Percentiles rank a stretch among this genome's conserved stretches.
These are phyloP conservation scores for Phytophthora hibernalis DNA, from an alignment of 352 stramenopile genomes.

Conservation along the genomic window DNA sequence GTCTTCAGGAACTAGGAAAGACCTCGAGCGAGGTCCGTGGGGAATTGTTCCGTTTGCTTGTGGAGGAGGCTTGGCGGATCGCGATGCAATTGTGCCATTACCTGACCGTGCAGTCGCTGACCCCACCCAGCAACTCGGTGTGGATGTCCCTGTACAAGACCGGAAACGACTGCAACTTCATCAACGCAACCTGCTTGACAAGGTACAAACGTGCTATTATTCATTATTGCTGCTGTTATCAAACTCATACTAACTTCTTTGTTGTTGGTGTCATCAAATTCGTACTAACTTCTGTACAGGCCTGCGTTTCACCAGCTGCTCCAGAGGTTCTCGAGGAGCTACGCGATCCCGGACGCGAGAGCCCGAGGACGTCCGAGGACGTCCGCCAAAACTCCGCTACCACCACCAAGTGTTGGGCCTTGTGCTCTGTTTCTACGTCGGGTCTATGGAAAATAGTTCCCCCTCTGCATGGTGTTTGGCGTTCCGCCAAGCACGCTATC, in stretches of 20 bases:
- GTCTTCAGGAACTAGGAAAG: too few species aligned
- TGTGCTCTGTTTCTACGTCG: conserved; percentile 7
- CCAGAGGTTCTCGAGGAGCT: too few species aligned
- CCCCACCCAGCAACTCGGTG: neutral
- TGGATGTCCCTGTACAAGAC: neutral
- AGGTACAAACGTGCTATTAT: too few species aligned
- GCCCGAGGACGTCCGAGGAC: neutral
- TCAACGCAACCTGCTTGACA: neutral
- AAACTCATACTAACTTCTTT: too few species aligned
- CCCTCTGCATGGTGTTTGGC: conserved; percentile 11
- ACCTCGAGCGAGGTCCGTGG: too few species aligned
- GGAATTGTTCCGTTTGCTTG: neutral
- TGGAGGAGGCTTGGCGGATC: neutral
- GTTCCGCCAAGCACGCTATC: conserved; percentile 3
- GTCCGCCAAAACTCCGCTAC: neutral
- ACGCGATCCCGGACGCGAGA: too few species aligned
- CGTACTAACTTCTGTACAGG: too few species aligned
- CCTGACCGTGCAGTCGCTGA: neutral
- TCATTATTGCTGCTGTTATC: too few species aligned
- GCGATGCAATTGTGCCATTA: neutral
- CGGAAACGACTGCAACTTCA: neutral
- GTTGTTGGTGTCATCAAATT: too few species aligned
- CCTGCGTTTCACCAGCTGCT: too few species aligned
- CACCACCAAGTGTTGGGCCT: conserved; percentile 18
- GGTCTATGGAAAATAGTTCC: neutral